phyloP scores from a whole-genome alignment of 108 stramenopile genomes.

The Schizochytrium sp. region DNA sequence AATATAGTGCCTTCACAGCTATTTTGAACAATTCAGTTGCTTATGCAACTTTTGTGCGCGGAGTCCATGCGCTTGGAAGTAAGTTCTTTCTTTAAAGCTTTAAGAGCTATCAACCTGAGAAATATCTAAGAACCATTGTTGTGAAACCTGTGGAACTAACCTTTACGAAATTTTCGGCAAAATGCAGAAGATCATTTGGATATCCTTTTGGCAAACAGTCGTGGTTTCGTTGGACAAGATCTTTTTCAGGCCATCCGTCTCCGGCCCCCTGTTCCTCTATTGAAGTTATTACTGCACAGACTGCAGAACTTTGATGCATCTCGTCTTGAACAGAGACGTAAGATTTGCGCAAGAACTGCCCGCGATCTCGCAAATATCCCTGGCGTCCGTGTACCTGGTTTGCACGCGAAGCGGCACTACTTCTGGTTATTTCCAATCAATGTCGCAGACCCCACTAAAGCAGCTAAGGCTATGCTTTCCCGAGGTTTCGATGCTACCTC shows the following conservation, averaged over 20 bases:
- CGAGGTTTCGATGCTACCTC: slow-evolving; percentile 28
- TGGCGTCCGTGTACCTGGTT: slow-evolving; percentile 26
- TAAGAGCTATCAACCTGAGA: neutral
- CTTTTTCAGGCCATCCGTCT: slow-evolving; percentile 44
- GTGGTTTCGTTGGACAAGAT: slow-evolving; percentile 29
- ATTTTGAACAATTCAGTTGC: neutral
- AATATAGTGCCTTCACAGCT: neutral
- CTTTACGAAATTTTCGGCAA: neutral
- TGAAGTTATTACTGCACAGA: neutral
- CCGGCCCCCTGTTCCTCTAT: slow-evolving; percentile 20
- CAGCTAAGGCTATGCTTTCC: slow-evolving; percentile 19
- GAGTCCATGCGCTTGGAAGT: neutral
- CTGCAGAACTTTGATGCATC: slow-evolving; percentile 18
- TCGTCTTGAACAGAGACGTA: neutral
- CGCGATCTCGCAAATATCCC: neutral
- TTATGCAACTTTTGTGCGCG: neutral
- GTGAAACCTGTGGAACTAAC: neutral
- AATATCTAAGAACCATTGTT: neutral
- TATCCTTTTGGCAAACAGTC: neutral
- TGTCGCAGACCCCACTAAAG: neutral
- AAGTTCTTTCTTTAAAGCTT: neutral
- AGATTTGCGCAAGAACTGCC: neutral
- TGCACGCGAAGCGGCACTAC: neutral
- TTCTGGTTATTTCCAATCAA: slow-evolving; percentile 46
- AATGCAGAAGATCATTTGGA: slow-evolving; percentile 17